Evolutionary conservation across 768 basidiomycete species (phyloP), one percentile per base, ranked within the genome.

Genomic region (Phaffia australis): DNA sequence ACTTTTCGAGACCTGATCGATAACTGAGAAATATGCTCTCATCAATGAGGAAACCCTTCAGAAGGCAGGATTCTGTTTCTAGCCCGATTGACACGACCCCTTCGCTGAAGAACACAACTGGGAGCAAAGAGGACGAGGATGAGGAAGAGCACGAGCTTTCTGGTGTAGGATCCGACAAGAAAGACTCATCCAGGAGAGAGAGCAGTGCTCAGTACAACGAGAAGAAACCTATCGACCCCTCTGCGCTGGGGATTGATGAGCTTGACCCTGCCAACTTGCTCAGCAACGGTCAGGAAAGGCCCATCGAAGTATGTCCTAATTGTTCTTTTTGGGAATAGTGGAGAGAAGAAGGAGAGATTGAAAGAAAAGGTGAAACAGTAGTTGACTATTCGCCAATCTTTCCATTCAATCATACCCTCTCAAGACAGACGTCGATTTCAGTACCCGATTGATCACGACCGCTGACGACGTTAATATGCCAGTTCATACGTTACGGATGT

Each of bases 401-500:
- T 27, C 21, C 29, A n/a, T 19, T 27, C 3, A 8, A 7, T 42
- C 7, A 19, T 29, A 5, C 25, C 25, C 9, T 27, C 19, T 14
- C 19, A 46, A 62, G 60, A 62, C 48, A 1, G 60, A 21, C 19
- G 21, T 49, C 9, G 60, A 62, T 46, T 25, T 62, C 18, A 32
- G 46, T 23, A 49, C 60, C 8, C 47, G 60, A 18, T 30, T 62
- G 46, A 50, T 62, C 50, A 6, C 60, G 21, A 18, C 51, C n/a
- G 60, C 72, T 50, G 72, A 73, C 58, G 72, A 72, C 54, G 51
- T 65, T 1, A 58, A 52, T 1, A 60, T 70, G 6, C 70, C 70
- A 8, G 68, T 65, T 30, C 48, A 70, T 67, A 75, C 75, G 15
- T 72, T 75, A 67, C 70, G 75, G 35, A 71, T 72, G 60, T 72